A percentile compares a stretch with the other conserved stretches of the same genome.
These are phyloP conservation scores for Cucurbita argyrosperma DNA, from an alignment of 306 rosid genomes.

Conservation along the genomic window DNA sequence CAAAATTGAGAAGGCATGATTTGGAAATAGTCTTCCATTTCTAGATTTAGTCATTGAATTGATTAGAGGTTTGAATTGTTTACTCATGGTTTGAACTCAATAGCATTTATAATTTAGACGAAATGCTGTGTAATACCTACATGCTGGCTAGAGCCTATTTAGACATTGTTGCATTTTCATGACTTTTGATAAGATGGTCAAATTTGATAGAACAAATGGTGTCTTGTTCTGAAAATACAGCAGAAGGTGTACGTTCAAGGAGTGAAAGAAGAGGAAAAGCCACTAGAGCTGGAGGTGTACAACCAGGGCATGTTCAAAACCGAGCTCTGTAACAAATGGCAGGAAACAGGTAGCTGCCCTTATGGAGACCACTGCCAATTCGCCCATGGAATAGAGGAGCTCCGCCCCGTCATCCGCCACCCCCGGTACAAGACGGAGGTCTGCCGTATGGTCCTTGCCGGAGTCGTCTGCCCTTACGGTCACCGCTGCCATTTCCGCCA, in stretches of 20 bases:
- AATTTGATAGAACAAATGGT: background rate
- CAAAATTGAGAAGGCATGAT: too few relatives aligned
- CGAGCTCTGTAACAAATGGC: slow-evolving; percentile 46
- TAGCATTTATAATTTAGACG: background rate
- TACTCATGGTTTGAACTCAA: too few relatives aligned
- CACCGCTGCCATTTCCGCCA: slow-evolving; percentile 45
- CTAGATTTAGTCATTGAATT: too few relatives aligned
- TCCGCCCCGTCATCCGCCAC: slow-evolving; percentile 40
- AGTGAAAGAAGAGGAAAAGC: slow-evolving; percentile 16
- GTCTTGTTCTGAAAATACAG: slow-evolving; percentile 8
- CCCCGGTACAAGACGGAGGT: slow-evolving; percentile 43
- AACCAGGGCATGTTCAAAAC: slow-evolving; percentile 36
- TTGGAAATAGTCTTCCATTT: too few relatives aligned
- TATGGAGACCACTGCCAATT: slow-evolving; percentile 33
- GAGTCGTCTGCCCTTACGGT: slow-evolving; percentile 30
- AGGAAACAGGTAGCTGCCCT: slow-evolving; percentile 32
- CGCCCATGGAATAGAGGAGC: slow-evolving; percentile 34
- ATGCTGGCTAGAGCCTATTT: background rate
- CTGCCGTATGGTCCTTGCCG: slow-evolving; percentile 34
- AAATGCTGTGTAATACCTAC: background rate
- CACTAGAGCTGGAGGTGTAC: slow-evolving; percentile 27
- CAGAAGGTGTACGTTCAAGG: slow-evolving; percentile 28
- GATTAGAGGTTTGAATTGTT: too few relatives aligned
- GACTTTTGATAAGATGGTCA: background rate
- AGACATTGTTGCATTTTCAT: background rate